Evolutionary conservation across 2,329 filamentous ascomycete species (phyloP).

Genomic region (Exophiala xenobiotica): DNA sequence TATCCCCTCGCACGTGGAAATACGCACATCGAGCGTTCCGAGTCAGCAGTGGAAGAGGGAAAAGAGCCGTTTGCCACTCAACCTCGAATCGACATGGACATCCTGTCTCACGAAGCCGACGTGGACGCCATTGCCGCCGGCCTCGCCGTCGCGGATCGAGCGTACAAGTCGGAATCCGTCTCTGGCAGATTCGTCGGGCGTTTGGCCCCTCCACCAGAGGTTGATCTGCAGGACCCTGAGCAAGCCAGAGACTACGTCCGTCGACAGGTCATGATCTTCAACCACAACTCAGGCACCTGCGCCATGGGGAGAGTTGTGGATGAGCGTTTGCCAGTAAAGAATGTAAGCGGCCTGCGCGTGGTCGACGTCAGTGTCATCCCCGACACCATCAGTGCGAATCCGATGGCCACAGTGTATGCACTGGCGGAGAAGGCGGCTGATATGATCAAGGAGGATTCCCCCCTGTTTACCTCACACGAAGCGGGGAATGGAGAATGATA

Average conservation of each 20-base stretch:
- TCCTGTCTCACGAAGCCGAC: slow-evolving; percentile 43
- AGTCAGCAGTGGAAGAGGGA: too few species aligned
- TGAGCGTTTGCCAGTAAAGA: slow-evolving; percentile 33
- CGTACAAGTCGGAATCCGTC: background rate
- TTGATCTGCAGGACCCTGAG: slow-evolving; percentile 9
- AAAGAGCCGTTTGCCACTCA: too few species aligned
- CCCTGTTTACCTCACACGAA: too few species aligned
- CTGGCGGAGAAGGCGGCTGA: slow-evolving; percentile 37
- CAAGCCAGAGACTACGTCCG: slow-evolving; percentile 22
- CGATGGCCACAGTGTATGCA: slow-evolving; percentile 34
- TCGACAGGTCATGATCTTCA: slow-evolving; percentile 34
- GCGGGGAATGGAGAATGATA: too few species aligned
- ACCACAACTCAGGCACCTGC: slow-evolving; percentile 28
- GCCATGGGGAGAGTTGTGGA: slow-evolving; percentile 36
- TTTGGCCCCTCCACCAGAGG: background rate
- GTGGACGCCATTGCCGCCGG: slow-evolving; percentile 39
- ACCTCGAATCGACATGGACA: slow-evolving; percentile 47
- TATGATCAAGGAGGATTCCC: slow-evolving; percentile 36
- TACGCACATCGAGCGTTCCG: slow-evolving; percentile 43
- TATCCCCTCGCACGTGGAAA: slow-evolving; percentile 52
- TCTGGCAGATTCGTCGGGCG: slow-evolving; percentile 1
- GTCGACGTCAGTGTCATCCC: slow-evolving; percentile 30
- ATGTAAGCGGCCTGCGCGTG: slow-evolving; percentile 28
- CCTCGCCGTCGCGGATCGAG: slow-evolving; percentile 5
- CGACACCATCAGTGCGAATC: slow-evolving; percentile 32